Base-by-base conservation (phyloP, 352 stramenopile species). In the Phytopythium montanum region DNA sequence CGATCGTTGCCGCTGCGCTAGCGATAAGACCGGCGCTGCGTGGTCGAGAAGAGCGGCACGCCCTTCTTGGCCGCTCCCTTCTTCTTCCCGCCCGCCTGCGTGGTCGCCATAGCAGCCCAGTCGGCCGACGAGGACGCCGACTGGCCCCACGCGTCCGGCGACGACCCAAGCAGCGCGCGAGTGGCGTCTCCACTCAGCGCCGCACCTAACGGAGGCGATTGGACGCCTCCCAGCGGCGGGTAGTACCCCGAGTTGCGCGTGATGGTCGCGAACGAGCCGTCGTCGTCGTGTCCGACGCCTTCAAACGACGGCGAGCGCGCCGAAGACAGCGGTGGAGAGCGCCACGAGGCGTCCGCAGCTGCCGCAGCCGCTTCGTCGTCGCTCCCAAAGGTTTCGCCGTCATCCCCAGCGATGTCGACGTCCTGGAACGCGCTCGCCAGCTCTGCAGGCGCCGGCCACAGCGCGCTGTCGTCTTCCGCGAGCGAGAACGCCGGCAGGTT, bases 241-340 rank as follows among this genome's bases (percentile, higher is more conserved):
- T 87, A 92, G 64, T 90, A 92, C 18, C 84, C 84, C 18, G 75
- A 91, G 26, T 92, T 79, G 23, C 82, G 66, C 39, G 81, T 94
- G 59, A 91, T 76, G 41, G 68, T 70, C 38, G 81, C 84, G 57
- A 92, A 94, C 2, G 84, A 91, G 7, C 68, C 69, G 34, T 89
- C 76, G 5, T 73, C 73, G 38, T 73, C 65, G 16, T 51, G 36
- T 3, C 45, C 28, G 5, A 66, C 56, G 5, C 49, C 60, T 21
- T 52, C 45, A 18, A 52, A 52, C 14, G 45, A 23, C 26, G 45
- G 45, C 14, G 45, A 52, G 13, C 25, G 45, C 45, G 26, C 21
- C 13, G 45, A 34, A 26, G 31, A 45, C 3, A 60, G 23, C 2
- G 65, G 57, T 10, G 62, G 50, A 19, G 64, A 78, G 12, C 56